These are phyloP conservation scores for Boletus vermiculosoides DNA, from an alignment of 768 basidiomycete species.

Conservation along the genomic window DNA sequence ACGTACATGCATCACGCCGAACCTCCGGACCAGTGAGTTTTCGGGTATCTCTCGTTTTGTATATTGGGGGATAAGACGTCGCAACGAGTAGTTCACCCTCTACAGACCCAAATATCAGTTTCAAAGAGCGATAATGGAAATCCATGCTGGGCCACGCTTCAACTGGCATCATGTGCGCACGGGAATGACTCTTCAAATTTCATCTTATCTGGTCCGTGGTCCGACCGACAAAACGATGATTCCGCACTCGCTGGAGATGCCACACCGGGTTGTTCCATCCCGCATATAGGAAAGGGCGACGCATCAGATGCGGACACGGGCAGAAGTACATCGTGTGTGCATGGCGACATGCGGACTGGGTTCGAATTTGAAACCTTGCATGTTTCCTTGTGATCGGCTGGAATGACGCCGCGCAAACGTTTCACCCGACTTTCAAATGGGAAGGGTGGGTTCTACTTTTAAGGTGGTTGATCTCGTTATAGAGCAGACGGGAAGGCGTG, in stretches of 20 bases:
- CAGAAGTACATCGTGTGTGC: neutral
- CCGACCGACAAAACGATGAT: neutral
- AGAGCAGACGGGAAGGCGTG: constrained; percentile 5
- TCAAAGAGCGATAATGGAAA: neutral
- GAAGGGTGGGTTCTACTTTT: neutral
- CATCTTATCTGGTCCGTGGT: constrained; percentile 6
- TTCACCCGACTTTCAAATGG: constrained; percentile 12
- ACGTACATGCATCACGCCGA: neutral
- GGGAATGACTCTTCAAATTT: neutral
- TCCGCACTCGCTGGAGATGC: neutral
- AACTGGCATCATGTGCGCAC: neutral
- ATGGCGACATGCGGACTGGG: neutral
- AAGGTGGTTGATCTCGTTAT: constrained; percentile 1
- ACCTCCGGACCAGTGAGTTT: neutral
- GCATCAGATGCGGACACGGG: neutral
- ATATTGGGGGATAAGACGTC: neutral
- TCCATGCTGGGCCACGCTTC: constrained; percentile 1
- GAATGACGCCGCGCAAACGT: neutral
- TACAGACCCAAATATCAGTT: neutral
- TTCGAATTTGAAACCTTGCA: constrained; percentile 2
- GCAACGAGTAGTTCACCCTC: neutral
- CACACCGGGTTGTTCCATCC: neutral
- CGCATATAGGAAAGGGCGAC: neutral
- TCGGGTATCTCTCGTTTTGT: neutral
- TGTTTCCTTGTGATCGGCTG: neutral